Evolutionary conservation across 495 filamentous ascomycete genomes (phyloP).

Genomic region (Pseudotulostoma volvatum): DNA sequence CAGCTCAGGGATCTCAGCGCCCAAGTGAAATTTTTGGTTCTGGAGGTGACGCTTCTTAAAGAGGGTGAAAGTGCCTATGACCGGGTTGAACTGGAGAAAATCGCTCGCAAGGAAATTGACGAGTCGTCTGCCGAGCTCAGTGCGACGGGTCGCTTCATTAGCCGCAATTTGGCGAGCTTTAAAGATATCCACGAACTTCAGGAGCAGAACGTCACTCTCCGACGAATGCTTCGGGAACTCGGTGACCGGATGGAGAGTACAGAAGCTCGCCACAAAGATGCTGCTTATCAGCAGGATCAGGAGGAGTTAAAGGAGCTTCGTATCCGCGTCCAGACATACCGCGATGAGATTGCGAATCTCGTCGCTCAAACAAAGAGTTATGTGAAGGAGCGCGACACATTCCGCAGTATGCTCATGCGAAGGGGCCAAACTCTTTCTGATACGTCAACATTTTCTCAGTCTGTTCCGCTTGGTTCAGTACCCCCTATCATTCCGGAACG

Average conservation of each 20-base stretch:
- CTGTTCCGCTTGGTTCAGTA: constrained; percentile 31
- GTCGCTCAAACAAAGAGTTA: constrained; percentile 75
- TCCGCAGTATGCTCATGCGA: constrained; percentile 76
- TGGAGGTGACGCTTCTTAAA: constrained; percentile 63
- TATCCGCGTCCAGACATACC: constrained; percentile 40
- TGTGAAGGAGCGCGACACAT: constrained; percentile 90
- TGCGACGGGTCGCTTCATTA: constrained; percentile 76
- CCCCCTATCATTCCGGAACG: constrained; percentile 26
- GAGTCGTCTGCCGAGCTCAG: constrained; percentile 44
- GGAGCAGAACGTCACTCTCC: constrained; percentile 68
- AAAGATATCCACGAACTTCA: constrained; percentile 72
- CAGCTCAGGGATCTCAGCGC: constrained; percentile 81
- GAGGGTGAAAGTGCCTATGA: constrained; percentile 60
- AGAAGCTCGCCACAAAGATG: constrained; percentile 56
- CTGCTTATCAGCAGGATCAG: constrained; percentile 51
- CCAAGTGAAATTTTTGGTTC: constrained; percentile 74
- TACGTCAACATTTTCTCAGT: constrained; percentile 48
- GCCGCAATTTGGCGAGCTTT: constrained; percentile 65
- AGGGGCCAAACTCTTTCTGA: constrained; percentile 49
- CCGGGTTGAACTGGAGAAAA: constrained; percentile 51
- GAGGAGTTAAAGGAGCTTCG: constrained; percentile 56
- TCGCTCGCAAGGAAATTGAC: constrained; percentile 47
- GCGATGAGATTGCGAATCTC: constrained; percentile 63
- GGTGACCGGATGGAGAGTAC: constrained; percentile 82
- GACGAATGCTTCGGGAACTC: constrained; percentile 65